phyloP scores from a whole-genome alignment of 257 asterid genomes.

The Solanum pennellii region DNA sequence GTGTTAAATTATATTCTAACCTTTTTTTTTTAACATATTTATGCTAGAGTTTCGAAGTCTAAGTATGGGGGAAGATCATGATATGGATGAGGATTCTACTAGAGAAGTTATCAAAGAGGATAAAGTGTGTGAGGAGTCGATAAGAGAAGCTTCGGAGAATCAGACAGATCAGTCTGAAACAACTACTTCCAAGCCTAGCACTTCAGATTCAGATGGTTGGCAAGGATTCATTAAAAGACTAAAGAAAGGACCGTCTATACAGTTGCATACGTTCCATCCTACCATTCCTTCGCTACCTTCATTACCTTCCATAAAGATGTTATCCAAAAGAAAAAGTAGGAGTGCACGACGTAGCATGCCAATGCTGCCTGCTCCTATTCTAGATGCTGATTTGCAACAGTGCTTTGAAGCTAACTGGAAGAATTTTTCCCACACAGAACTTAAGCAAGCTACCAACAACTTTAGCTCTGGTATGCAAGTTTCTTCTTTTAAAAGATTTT shows the following conservation, averaged over 20 bases:
- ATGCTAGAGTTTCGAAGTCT: constrained; percentile 40
- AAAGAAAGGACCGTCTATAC: constrained; percentile 49
- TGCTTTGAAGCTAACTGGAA: constrained; percentile 83
- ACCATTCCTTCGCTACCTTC: constrained; percentile 64
- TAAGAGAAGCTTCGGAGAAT: constrained; percentile 27
- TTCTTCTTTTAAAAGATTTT: not conserved
- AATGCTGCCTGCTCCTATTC: constrained; percentile 30
- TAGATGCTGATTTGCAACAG: constrained; percentile 46
- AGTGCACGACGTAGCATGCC: constrained; percentile 38
- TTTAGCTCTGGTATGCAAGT: constrained; percentile 47
- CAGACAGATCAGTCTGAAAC: constrained; percentile 21
- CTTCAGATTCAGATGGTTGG: constrained; percentile 48
- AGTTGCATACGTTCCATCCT: constrained; percentile 57
- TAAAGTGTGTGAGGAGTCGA: constrained; percentile 13
- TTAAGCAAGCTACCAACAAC: constrained; percentile 52
- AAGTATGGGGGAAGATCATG: constrained; percentile 18
- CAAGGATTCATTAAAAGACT: constrained; percentile 71
- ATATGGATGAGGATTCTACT: constrained; percentile 17
- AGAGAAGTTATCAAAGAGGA: constrained; percentile 23
- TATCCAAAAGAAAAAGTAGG: constrained; percentile 47
- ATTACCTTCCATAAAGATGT: constrained; percentile 62
- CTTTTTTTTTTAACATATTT: not conserved
- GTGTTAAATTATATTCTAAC: not conserved
- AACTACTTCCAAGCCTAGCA: constrained; percentile 18
- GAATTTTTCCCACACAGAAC: constrained; percentile 71